These are phyloP conservation scores for Cadophora gregata DNA, from an alignment of 2,329 filamentous ascomycete genomes.

Conservation along the genomic window DNA sequence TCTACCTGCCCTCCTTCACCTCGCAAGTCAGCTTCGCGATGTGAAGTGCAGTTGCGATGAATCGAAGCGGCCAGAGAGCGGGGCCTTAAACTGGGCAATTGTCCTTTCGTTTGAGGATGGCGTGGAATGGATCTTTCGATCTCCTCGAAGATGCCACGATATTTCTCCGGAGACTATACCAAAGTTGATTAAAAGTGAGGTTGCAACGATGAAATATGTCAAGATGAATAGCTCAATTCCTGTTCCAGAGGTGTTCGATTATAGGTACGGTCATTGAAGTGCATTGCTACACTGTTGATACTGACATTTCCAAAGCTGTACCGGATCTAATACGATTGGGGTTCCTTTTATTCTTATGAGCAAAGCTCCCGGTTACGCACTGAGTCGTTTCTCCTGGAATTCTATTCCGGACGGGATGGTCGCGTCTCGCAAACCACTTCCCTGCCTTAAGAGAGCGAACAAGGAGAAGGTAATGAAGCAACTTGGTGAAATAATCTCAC, in stretches of 20 bases:
- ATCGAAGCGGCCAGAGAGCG: background rate
- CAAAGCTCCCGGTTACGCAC: slow-evolving; percentile 27
- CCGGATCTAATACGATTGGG: background rate
- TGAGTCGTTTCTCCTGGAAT: slow-evolving; percentile 26
- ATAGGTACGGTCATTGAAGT: background rate
- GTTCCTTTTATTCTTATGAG: slow-evolving; percentile 13
- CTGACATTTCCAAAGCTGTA: background rate
- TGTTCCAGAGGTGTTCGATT: background rate
- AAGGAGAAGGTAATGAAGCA: background rate
- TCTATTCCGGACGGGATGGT: slow-evolving; percentile 18
- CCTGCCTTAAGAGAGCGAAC: background rate
- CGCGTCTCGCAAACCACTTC: slow-evolving; percentile 14
- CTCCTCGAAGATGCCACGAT: background rate
- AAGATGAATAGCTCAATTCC: background rate
- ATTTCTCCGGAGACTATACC: background rate
- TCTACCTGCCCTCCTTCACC: background rate
- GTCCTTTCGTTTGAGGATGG: background rate
- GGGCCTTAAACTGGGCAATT: background rate
- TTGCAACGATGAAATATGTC: background rate
- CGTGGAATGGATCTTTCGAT: background rate
- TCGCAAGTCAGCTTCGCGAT: background rate
- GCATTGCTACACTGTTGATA: background rate
- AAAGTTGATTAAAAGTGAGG: background rate
- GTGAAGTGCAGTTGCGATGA: background rate
- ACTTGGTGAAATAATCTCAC: background rate